phyloP scores from a whole-genome alignment of 2,329 filamentous ascomycete species.

The Trichophyton equinum region DNA sequence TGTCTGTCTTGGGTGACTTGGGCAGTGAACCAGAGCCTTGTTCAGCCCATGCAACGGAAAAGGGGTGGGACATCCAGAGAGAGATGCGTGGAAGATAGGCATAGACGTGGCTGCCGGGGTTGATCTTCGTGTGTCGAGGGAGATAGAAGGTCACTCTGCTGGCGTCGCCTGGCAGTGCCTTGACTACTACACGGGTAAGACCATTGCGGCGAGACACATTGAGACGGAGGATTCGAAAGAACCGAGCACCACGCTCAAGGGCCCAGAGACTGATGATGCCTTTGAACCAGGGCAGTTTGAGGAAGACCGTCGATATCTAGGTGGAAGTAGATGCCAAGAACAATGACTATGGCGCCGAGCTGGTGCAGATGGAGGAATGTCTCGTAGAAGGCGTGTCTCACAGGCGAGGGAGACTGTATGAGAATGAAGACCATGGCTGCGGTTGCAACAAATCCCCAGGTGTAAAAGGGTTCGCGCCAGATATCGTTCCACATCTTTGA shows the following conservation, averaged over 20 bases:
- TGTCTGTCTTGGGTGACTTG: slow-evolving; percentile 10
- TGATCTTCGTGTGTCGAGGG: slow-evolving; percentile 40
- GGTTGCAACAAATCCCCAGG: slow-evolving; percentile 35
- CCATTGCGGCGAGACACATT: slow-evolving; percentile 40
- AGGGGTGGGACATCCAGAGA: slow-evolving; percentile 38
- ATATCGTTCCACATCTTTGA: slow-evolving; percentile 32
- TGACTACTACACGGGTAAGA: slow-evolving; percentile 41
- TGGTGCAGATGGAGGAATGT: slow-evolving; percentile 38
- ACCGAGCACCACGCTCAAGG: slow-evolving; percentile 34
- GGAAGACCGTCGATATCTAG: slow-evolving; percentile 31
- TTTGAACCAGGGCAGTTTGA: slow-evolving; percentile 28
- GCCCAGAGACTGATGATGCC: slow-evolving; percentile 29
- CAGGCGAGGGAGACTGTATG: slow-evolving; percentile 33
- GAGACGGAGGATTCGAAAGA: slow-evolving; percentile 40
- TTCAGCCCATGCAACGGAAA: slow-evolving; percentile 37
- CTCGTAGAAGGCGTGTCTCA: slow-evolving; percentile 37
- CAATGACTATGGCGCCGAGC: slow-evolving; percentile 30
- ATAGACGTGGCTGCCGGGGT: slow-evolving; percentile 48
- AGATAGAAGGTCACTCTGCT: slow-evolving; percentile 50
- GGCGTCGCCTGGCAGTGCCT: slow-evolving; percentile 48
- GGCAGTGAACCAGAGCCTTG: slow-evolving; percentile 20
- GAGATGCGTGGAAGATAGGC: slow-evolving; percentile 44
- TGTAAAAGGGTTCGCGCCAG: slow-evolving; percentile 30
- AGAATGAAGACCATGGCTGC: slow-evolving; percentile 29
- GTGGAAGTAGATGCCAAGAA: slow-evolving; percentile 36